Evolutionary conservation across 1,284 basidiomycete species (phyloP).

Genomic region (Cryptococcus amylolentus): DNA sequence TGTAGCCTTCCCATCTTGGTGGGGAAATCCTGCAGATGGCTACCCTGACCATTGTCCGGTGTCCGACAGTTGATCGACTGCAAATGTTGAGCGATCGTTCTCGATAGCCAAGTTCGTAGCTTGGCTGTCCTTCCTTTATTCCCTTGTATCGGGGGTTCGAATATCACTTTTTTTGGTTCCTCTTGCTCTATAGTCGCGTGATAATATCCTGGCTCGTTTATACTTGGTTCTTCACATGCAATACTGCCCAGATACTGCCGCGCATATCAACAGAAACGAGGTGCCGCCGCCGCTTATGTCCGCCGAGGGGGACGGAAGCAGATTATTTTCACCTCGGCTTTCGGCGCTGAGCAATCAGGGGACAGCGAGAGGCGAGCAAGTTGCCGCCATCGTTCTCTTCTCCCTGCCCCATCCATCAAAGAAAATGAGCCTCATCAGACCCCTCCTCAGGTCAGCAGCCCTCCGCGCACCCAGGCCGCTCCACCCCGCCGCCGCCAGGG

Average conservation of each 20-base stretch:
- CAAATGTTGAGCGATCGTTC: no score
- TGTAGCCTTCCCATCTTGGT: slow-evolving; percentile 25
- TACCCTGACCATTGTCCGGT: slow-evolving; percentile 21
- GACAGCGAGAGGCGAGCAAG: not conserved
- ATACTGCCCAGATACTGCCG: no score
- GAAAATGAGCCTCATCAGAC: slow-evolving; percentile 24
- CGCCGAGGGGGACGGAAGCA: not conserved
- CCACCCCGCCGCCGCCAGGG: slow-evolving; percentile 4
- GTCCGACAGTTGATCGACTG: no score
- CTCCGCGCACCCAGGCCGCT: slow-evolving; percentile 14
- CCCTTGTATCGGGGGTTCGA: no score
- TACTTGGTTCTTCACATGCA: no score
- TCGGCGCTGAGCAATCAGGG: not conserved
- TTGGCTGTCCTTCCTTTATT: no score
- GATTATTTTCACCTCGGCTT: not conserved
- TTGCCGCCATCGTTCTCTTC: not conserved
- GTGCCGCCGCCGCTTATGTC: no score
- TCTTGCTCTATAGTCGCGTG: no score
- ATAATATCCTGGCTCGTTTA: no score
- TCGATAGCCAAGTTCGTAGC: no score
- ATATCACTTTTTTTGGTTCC: no score
- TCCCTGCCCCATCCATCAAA: not conserved
- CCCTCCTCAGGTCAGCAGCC: slow-evolving; percentile 11
- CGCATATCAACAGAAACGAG: no score
- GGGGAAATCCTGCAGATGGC: slow-evolving; percentile 22